Evolutionary conservation across 371 early-diverging fungal species (phyloP), one percentile per base, ranked within the genome.

Genomic region (Dichotomocladium elegans): DNA sequence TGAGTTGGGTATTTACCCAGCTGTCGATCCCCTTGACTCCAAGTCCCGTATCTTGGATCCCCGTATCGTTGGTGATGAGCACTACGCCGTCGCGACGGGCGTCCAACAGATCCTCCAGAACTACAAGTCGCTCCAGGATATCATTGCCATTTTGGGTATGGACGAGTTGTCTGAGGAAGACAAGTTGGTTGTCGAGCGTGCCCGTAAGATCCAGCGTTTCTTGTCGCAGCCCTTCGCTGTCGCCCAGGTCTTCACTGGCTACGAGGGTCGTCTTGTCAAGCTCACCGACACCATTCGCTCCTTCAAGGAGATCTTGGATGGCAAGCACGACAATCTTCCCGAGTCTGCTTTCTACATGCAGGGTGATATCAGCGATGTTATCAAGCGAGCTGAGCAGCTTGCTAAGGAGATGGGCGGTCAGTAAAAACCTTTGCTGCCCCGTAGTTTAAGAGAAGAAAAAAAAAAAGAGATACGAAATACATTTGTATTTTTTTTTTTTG

Each of bases 1-100:
- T 62, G 98, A 97, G 80, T 86, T 96, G 76, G 98, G 95, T 91
- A 96, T 97, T 77, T 97, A 95, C 89, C 98, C 98, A 56, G 98
- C 98, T 60, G 98, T 97, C 82, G 98, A 97, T 80, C 98, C 98
- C 55, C 90, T 97, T 56, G 98, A 97, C 79, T 94, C 95, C 85
- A 93, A 97, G 88, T 95, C 95, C 47, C 92, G 96, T 82, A 90
- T 95, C 77, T 80, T 95, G 51, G 96, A 95, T 81, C 96, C 94
- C 67, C 91, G 93, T 80, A 88, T 95, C 61, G 93, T 95, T 62
- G 96, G 96, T 68, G 80, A 85, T 52, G 91, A 92, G 76, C 96
- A 95, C 82, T 95, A 95, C 83, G 75, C 85, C 53, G 83, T 91
- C 47, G 96, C 96, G 82, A 92, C 93, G 48, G 85, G 84, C 64